These are phyloP conservation scores for Thielaviopsis populi DNA, from an alignment of 2,329 filamentous ascomycete species.

Conservation along the genomic window DNA sequence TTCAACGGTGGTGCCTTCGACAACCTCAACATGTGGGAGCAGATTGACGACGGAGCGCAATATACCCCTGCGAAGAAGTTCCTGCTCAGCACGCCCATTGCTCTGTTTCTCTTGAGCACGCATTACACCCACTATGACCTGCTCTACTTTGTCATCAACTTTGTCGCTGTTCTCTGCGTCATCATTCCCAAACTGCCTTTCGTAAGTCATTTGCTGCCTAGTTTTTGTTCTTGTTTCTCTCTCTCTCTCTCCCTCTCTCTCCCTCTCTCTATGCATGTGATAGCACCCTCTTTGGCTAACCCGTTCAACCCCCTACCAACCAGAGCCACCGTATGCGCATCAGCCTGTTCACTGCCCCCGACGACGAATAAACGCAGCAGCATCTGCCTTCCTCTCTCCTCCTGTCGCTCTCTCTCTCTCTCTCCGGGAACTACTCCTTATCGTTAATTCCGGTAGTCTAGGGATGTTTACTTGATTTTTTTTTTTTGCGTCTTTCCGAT, in stretches of 20 bases:
- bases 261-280: neutral
- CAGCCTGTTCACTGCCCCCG: conserved; percentile 54
- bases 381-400: neutral
- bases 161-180: conserved; percentile 77
- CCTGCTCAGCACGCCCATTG: conserved; percentile 80
- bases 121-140: conserved; percentile 98
- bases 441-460: neutral
- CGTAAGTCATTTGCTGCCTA: conserved; percentile 43
- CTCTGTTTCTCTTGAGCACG: conserved; percentile 89
- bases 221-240: neutral
- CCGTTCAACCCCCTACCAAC: conserved; percentile 20
- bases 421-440: neutral
- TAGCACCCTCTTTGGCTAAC: neutral
- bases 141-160: conserved; percentile 95
- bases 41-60: conserved; percentile 97
- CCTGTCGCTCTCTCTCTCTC: neutral
- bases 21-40: conserved; percentile 99
- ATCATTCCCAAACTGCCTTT: conserved; percentile 93
- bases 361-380: conserved; percentile 25
- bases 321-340: conserved; percentile 68
- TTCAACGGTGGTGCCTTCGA: conserved; percentile 98
- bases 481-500: neutral
- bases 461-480: neutral
- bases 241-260: no score
- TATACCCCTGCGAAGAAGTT: conserved; percentile 99